phyloP scores from a whole-genome alignment of 1,284 basidiomycete species.

The Trametes hirsuta region DNA sequence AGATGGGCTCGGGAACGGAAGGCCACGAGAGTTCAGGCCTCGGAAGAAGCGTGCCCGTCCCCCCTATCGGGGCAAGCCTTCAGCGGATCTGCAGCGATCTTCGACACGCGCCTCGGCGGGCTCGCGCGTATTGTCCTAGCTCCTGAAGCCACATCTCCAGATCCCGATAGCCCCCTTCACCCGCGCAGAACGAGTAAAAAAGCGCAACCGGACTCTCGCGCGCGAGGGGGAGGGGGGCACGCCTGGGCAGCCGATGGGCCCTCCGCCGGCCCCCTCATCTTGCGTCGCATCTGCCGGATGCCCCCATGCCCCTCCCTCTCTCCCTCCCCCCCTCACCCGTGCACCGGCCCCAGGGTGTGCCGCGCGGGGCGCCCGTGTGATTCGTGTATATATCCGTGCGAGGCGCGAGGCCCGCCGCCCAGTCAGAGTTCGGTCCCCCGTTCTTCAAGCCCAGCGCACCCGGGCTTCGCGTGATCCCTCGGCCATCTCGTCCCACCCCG shows the following conservation, averaged over 20 bases:
- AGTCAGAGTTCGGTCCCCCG: slow-evolving; percentile 10
- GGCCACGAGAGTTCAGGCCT: slow-evolving; percentile 25
- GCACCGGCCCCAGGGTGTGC: neutral
- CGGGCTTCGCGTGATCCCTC: neutral
- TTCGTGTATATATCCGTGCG: neutral
- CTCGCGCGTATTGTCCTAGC: neutral
- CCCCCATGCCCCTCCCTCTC: neutral
- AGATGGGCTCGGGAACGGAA: slow-evolving; percentile 8
- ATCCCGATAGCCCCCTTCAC: slow-evolving; percentile 5
- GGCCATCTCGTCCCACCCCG: neutral
- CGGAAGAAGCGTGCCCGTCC: slow-evolving; percentile 21
- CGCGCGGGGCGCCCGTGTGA: slow-evolving; percentile 1
- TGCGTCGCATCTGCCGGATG: neutral
- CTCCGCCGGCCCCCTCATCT: too few relatives aligned
- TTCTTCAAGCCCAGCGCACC: neutral
- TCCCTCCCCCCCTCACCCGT: neutral
- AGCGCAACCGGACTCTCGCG: slow-evolving; percentile 7
- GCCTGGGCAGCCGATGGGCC: neutral
- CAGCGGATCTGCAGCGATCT: slow-evolving; percentile 21
- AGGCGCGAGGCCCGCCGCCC: neutral
- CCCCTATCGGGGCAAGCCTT: slow-evolving; percentile 11
- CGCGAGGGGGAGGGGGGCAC: neutral
- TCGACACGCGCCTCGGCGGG: slow-evolving; percentile 19
- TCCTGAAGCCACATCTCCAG: slow-evolving; percentile 2
- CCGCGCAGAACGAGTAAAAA: slow-evolving; percentile 18